phyloP scores from a whole-genome alignment of 2,329 filamentous ascomycete species.

The Beauveria asiatica region DNA sequence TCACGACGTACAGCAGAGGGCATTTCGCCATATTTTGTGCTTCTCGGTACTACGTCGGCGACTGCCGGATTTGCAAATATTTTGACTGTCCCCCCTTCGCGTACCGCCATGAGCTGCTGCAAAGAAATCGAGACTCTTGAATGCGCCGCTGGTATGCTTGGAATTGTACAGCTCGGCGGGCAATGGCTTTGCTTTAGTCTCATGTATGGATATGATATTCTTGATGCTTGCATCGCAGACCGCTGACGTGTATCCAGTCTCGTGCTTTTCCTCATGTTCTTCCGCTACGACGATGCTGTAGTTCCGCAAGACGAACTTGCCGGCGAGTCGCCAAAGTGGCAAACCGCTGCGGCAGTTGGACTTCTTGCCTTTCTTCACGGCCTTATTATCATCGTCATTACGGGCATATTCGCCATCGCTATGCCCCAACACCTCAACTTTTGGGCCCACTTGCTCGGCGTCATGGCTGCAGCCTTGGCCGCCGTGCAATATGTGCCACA shows the following conservation, averaged over 20 bases:
- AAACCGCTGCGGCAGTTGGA: constrained; percentile 70
- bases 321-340: constrained; percentile 56
- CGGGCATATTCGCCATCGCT: constrained; percentile 57
- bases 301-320: constrained; percentile 40
- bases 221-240: neutral
- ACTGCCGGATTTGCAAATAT: constrained; percentile 91
- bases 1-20: constrained; percentile 78
- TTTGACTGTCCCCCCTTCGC: constrained; percentile 73
- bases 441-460: constrained; percentile 81
- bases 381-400: constrained; percentile 59
- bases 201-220: constrained; percentile 54
- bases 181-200: constrained; percentile 89
- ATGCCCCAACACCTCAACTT: constrained; percentile 55
- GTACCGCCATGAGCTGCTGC: constrained; percentile 79
- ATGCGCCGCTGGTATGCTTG: constrained; percentile 76
- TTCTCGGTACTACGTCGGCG: constrained; percentile 85
- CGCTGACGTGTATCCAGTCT: constrained; percentile 49
- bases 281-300: constrained; percentile 55
- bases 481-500: constrained; percentile 91
- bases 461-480: constrained; percentile 70
- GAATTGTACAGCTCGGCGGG: constrained; percentile 81
- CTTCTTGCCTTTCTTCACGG: constrained; percentile 66
- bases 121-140: constrained; percentile 70
- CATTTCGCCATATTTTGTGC: constrained; percentile 89
- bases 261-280: constrained; percentile 90